Evolutionary conservation across 2,329 filamentous ascomycete genomes (phyloP).

Genomic region (Sporothrix euskadiensis): DNA sequence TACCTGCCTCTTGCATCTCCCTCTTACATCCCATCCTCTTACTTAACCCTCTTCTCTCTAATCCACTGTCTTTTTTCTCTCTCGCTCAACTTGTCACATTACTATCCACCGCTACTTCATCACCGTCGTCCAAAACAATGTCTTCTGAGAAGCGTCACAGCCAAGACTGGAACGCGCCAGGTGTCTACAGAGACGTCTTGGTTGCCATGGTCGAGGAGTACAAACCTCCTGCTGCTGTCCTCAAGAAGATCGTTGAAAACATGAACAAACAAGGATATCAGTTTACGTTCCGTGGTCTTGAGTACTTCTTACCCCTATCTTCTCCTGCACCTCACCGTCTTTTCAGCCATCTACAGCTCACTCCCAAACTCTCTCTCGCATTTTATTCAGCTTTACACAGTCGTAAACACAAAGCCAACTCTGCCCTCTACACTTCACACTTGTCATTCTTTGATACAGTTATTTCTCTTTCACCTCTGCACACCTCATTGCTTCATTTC

Average conservation of each 20-base stretch:
- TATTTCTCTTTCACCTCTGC: not conserved
- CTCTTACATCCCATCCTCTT: not conserved
- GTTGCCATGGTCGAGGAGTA: conserved; percentile 44
- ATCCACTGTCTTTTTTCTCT: not conserved
- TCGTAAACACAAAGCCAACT: not conserved
- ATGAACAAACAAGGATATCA: conserved; percentile 36
- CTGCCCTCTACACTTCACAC: not conserved
- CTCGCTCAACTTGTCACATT: not conserved
- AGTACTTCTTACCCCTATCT: conserved; percentile 23
- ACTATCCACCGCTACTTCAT: not conserved
- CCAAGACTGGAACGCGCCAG: conserved; percentile 44
- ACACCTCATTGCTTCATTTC: not conserved
- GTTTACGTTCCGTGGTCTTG: conserved; percentile 31
- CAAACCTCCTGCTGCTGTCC: conserved; percentile 40
- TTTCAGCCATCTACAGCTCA: too few species aligned
- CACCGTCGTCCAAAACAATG: not conserved
- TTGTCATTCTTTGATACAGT: not conserved
- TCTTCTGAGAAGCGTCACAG: conserved; percentile 15
- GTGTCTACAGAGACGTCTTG: conserved; percentile 49
- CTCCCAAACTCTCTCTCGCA: not conserved
- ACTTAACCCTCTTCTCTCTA: not conserved
- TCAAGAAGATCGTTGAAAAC: conserved; percentile 34
- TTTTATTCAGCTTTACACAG: not conserved
- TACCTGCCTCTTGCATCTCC: not conserved
- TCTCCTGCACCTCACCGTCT: not conserved